A percentile compares a stretch with the other conserved stretches of the same genome.
These are phyloP conservation scores for Phytophthora boehmeriae DNA, from an alignment of 352 stramenopile genomes.

Conservation along the genomic window DNA sequence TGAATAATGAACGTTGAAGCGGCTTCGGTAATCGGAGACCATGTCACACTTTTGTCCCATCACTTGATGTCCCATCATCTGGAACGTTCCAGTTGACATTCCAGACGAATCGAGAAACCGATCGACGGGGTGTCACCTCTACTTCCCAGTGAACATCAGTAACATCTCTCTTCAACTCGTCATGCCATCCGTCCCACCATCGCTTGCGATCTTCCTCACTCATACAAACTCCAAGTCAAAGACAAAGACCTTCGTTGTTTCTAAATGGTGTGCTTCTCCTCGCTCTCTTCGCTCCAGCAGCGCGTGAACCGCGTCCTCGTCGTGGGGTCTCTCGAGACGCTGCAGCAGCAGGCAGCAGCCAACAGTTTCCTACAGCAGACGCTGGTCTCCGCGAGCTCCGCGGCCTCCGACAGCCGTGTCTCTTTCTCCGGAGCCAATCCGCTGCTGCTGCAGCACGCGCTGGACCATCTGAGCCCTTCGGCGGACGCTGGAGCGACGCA, in stretches of 20 bases:
- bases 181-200: neutral
- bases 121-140: neutral
- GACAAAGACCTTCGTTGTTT: neutral
- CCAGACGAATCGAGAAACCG: too few species aligned
- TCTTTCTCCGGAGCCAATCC: conserved; percentile 42
- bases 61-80: too few species aligned
- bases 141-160: neutral
- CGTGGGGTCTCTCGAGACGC: conserved; percentile 51
- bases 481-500: conserved; percentile 53
- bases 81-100: too few species aligned
- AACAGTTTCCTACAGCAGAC: conserved; percentile 49
- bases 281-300: conserved; percentile 24
- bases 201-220: conserved; percentile 1
- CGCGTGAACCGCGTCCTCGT: conserved; percentile 63
- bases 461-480: conserved; percentile 42
- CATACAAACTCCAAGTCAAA: neutral
- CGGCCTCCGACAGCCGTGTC: conserved; percentile 26
- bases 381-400: conserved; percentile 28
- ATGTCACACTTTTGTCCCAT: too few species aligned
- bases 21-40: neutral
- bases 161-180: neutral
- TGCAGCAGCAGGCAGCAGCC: conserved; percentile 36
- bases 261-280: conserved; percentile 44
- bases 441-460: conserved; percentile 57
- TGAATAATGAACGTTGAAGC: conserved; percentile 41